A percentile compares a stretch with the other conserved stretches of the same genome.
These are phyloP conservation scores for Trichoderma gamsii DNA, from an alignment of 495 filamentous ascomycete genomes.

Conservation along the genomic window DNA sequence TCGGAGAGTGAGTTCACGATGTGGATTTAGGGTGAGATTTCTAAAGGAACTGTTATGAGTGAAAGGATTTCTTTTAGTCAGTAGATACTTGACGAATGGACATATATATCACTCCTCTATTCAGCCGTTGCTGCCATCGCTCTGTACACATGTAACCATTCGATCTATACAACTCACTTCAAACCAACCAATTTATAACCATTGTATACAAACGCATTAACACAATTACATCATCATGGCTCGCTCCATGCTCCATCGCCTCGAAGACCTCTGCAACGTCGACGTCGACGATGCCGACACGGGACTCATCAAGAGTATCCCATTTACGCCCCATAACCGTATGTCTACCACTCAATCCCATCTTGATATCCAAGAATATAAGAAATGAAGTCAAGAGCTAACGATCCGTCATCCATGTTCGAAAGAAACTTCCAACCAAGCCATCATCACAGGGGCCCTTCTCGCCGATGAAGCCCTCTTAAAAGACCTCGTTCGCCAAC, in stretches of 20 bases:
- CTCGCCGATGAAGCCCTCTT: background rate
- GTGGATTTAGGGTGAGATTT: too few species aligned
- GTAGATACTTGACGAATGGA: too few species aligned
- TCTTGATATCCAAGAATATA: background rate
- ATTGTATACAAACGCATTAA: background rate
- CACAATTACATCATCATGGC: background rate
- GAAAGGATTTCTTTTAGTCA: too few species aligned
- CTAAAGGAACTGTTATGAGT: too few species aligned
- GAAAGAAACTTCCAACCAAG: conserved; percentile 7
- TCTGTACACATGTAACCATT: too few species aligned
- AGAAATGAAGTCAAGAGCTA: background rate
- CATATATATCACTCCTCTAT: too few species aligned
- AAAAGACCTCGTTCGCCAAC: background rate
- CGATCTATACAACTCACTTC: too few species aligned
- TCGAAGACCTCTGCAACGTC: conserved; percentile 13
- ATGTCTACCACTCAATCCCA: background rate
- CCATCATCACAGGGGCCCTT: conserved; percentile 7
- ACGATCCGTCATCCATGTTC: background rate
- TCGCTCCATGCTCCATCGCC: conserved; percentile 7
- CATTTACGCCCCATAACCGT: conserved; percentile 7
- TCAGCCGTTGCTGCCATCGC: too few species aligned
- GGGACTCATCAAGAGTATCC: conserved; percentile 5
- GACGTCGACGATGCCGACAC: conserved; percentile 8
- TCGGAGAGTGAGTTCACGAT: too few species aligned
- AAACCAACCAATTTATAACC: background rate